Evolutionary conservation across 495 filamentous ascomycete genomes (phyloP).

Genomic region (Penicillium bovifimosum): DNA sequence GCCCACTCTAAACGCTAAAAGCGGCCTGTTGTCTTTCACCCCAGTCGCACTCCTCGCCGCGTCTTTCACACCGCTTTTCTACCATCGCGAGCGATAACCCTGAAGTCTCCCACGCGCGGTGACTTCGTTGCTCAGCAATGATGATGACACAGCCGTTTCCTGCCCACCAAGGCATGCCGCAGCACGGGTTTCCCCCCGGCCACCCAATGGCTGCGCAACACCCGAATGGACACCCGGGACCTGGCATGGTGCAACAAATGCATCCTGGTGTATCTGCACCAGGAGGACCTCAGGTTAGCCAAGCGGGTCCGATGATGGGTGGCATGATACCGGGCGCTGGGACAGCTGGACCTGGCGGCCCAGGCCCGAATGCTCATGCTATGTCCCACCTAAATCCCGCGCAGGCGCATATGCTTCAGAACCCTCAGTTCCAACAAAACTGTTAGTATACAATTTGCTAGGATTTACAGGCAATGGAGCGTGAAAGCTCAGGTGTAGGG

Average conservation of each 20-base stretch:
- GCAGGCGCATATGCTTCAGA: slow-evolving; percentile 59
- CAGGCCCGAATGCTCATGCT: slow-evolving; percentile 68
- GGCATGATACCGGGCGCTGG: slow-evolving; percentile 70
- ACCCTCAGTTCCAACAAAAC: slow-evolving; percentile 44
- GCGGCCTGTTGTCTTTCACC: slow-evolving; percentile 31
- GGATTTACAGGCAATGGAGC: neutral
- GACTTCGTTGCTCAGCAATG: slow-evolving; percentile 54
- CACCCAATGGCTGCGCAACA: slow-evolving; percentile 75
- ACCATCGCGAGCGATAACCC: slow-evolving; percentile 12
- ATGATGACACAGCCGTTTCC: slow-evolving; percentile 66
- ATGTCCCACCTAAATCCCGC: slow-evolving; percentile 71
- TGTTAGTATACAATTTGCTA: slow-evolving; percentile 25
- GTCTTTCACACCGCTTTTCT: slow-evolving; percentile 15
- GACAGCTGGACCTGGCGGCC: slow-evolving; percentile 48
- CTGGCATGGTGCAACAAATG: slow-evolving; percentile 69
- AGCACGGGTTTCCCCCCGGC: slow-evolving; percentile 68
- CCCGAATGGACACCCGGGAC: slow-evolving; percentile 53
- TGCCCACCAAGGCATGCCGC: slow-evolving; percentile 67
- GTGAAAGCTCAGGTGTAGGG: neutral
- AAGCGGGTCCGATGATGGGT: slow-evolving; percentile 72
- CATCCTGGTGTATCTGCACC: slow-evolving; percentile 83
- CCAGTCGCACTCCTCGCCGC: slow-evolving; percentile 32
- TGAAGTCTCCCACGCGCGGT: slow-evolving; percentile 29
- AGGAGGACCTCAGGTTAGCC: slow-evolving; percentile 70
- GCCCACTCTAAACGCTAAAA: slow-evolving; percentile 42